A percentile compares a stretch with the other conserved stretches of the same genome.
phyloP scores from a whole-genome alignment of 768 basidiomycete genomes.

The Boletus barrowsii region DNA sequence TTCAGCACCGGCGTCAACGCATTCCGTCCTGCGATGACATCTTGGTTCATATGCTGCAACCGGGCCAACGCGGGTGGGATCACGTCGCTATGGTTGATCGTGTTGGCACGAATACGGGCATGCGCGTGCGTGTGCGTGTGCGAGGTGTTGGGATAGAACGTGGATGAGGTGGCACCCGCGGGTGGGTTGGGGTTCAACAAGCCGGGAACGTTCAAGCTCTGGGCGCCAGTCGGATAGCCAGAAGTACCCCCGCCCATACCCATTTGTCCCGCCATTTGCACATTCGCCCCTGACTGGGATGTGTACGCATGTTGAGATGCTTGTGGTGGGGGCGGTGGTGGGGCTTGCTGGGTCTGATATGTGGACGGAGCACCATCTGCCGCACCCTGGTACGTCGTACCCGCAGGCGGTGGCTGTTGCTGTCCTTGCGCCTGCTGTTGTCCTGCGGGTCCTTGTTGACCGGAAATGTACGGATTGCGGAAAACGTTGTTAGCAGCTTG shows the following conservation, averaged over 20 bases:
- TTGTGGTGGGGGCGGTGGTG: conserved; percentile 25
- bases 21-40: conserved; percentile 67
- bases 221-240: conserved; percentile 15
- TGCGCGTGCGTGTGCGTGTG: conserved; percentile 33
- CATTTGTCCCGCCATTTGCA: conserved; percentile 21
- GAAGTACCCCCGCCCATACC: conserved; percentile 13
- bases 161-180: conserved; percentile 44
- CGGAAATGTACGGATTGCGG: conserved; percentile 79
- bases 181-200: conserved; percentile 45
- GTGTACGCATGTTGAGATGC: conserved; percentile 24
- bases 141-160: conserved; percentile 54
- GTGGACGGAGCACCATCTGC: conserved; percentile 13
- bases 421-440: conserved; percentile 27
- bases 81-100: conserved; percentile 81
- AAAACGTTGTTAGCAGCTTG: conserved; percentile 67
- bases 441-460: conserved; percentile 38
- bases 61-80: conserved; percentile 94
- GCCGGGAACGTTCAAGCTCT: conserved; percentile 20
- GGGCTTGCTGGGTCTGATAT: conserved; percentile 28
- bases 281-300: conserved; percentile 22
- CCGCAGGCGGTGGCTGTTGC: conserved; percentile 3
- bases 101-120: conserved; percentile 80
- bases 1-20: conserved; percentile 92
- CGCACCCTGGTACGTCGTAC: conserved; percentile 25
- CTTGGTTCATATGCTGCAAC: conserved; percentile 85